phyloP scores from a whole-genome alignment of 306 rosid species.

The Cyamopsis tetragonoloba region DNA sequence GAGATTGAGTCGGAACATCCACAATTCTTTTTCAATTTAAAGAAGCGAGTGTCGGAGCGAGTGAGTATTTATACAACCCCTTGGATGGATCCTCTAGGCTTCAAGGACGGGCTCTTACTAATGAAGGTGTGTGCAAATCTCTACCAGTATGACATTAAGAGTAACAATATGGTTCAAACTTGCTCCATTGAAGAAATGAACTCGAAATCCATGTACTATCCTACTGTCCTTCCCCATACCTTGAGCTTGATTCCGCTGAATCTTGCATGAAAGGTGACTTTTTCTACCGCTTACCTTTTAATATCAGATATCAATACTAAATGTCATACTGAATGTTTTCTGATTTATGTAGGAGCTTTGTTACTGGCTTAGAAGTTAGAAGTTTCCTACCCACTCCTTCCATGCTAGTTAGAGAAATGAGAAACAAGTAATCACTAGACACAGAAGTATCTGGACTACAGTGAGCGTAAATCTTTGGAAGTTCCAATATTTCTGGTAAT shows the following conservation, averaged over 20 bases:
- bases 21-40: slow-evolving; percentile 29
- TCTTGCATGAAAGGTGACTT: neutral
- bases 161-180: slow-evolving; percentile 20
- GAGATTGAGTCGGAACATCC: slow-evolving; percentile 46
- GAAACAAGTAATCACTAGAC: neutral
- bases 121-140: slow-evolving; percentile 38
- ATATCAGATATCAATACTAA: neutral
- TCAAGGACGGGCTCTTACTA: slow-evolving; percentile 46
- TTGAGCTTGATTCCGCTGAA: slow-evolving; percentile 45
- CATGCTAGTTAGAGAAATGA: neutral
- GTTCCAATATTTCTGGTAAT: neutral
- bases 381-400: neutral
- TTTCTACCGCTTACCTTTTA: neutral
- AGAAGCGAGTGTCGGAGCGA: slow-evolving; percentile 20
- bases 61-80: slow-evolving; percentile 10
- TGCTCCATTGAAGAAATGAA: slow-evolving; percentile 37
- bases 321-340: neutral
- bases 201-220: slow-evolving; percentile 27
- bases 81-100: slow-evolving; percentile 54
- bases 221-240: slow-evolving; percentile 47
- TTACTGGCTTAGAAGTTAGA: no score
- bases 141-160: slow-evolving; percentile 38
- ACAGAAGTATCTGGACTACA: neutral
- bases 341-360: neutral
- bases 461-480: neutral